Percentiles rank a stretch among this genome's conserved stretches.
phyloP scores from a whole-genome alignment of 495 filamentous ascomycete species.

The Aspergillus avenaceus region DNA sequence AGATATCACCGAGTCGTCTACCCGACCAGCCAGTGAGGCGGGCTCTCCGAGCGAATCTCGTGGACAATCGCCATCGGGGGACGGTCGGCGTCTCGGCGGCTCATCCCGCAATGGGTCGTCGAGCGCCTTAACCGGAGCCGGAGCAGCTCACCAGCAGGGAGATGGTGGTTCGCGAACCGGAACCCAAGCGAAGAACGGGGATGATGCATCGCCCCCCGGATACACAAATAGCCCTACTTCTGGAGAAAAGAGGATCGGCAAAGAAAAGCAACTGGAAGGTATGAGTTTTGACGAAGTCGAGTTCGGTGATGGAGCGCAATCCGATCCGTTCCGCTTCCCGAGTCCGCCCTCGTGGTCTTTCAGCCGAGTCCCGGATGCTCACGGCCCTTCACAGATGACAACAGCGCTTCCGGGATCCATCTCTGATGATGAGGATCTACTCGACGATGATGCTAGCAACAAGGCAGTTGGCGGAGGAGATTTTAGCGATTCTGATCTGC shows the following conservation, averaged over 20 bases:
- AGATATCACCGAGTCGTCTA: constrained; percentile 55
- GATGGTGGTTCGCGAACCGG: constrained; percentile 52
- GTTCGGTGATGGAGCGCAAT: constrained; percentile 14
- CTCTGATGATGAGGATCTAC: constrained; percentile 32
- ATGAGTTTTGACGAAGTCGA: constrained; percentile 34
- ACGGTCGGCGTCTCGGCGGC: constrained; percentile 80
- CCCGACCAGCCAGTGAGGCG: constrained; percentile 38
- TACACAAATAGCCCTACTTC: constrained; percentile 18
- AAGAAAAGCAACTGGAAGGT: constrained; percentile 22
- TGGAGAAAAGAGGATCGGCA: constrained; percentile 18
- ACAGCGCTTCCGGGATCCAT: constrained; percentile 22
- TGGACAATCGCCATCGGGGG: constrained; percentile 60
- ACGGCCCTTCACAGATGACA: constrained; percentile 31
- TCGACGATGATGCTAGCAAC: constrained; percentile 38
- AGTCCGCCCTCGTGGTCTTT: constrained; percentile 36
- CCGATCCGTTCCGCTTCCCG: constrained; percentile 21
- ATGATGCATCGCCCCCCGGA: constrained; percentile 21
- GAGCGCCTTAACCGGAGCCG: constrained; percentile 75
- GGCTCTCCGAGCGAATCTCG: constrained; percentile 46
- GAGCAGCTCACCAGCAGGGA: constrained; percentile 65
- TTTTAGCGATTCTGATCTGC: constrained; percentile 33
- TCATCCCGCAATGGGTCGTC: constrained; percentile 82
- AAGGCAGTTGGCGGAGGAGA: constrained; percentile 40
- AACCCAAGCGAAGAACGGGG: constrained; percentile 27
- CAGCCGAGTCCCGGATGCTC: constrained; percentile 27